Evolutionary conservation across 495 filamentous ascomycete genomes (phyloP).

Genomic region (Durotheca rogersii): DNA sequence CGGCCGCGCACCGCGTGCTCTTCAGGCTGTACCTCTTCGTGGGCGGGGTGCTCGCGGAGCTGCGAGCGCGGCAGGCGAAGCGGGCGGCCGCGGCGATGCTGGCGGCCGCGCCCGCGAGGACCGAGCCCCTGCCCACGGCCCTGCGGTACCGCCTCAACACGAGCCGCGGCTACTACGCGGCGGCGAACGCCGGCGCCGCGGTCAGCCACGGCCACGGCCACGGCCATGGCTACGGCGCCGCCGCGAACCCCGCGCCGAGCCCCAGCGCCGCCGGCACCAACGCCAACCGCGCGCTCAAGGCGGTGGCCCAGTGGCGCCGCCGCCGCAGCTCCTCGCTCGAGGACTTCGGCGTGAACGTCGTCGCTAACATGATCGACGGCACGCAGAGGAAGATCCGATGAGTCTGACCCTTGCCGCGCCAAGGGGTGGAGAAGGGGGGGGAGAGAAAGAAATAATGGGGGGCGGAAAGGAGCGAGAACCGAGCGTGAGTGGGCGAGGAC

Average conservation of each 20-base stretch:
- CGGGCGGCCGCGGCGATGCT: too few relatives aligned
- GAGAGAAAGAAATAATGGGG: too few relatives aligned
- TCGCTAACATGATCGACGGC: slow-evolving; percentile 32
- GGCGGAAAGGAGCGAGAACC: too few relatives aligned
- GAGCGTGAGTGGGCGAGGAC: too few relatives aligned
- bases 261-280: background rate
- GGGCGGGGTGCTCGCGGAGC: slow-evolving; percentile 35
- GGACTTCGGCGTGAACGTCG: slow-evolving; percentile 19
- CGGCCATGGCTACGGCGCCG: background rate
- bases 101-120: too few relatives aligned
- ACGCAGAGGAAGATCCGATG: slow-evolving; percentile 24
- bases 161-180: too few relatives aligned
- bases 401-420: too few relatives aligned
- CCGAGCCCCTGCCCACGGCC: slow-evolving; percentile 2
- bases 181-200: background rate
- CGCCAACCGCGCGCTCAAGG: background rate
- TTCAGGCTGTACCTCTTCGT: slow-evolving; percentile 65
- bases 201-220: background rate
- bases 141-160: slow-evolving; percentile 12
- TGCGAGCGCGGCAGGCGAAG: slow-evolving; percentile 16
- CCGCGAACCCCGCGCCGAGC: background rate
- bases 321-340: slow-evolving; percentile 2
- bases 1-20: slow-evolving; percentile 72
- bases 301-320: background rate
- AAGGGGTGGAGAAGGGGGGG: background rate